Evolutionary conservation across 768 basidiomycete species (phyloP), one percentile per base, ranked within the genome.

Genomic region (Obba rivulosa): DNA sequence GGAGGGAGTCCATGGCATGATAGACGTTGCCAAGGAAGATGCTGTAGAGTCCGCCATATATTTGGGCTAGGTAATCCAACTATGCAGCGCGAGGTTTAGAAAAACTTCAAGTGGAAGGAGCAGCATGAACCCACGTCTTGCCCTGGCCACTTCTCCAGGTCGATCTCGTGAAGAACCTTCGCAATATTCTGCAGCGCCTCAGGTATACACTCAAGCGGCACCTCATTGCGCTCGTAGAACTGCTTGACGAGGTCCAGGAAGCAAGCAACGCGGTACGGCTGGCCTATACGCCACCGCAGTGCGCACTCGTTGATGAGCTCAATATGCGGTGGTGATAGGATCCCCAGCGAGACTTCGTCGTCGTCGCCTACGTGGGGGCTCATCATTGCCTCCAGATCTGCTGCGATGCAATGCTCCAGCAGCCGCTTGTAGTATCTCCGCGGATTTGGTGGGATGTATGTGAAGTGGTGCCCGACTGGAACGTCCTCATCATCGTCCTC

Each of bases 291-390:
- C 96, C 96, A 98, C 36, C 92, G 77, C 50, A 87, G 56, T 2
- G 91, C 91, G 57, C 92, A 93, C 57, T 94, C 89, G 49, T 85
- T 85, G 56, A 97, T 77, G 34, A 99, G 71, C 48, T 88, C 86
- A 36, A 91, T 73, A 62, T 97, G 91, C 10, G 77, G 63, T 1
- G 77, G 62, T 3, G 91, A 91, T 16, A 99, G 68, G 48, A 99
- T 97, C 7, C 91, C 89, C 34, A 98, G 71, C 0, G 93, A 90
- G 14, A 99, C 95, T 69, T 98, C 93, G 56, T 97, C 91, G 57
- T 91, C 87, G 56, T 92, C 91, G 40, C 92, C 86, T n/a, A 97
- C 85, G 49, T 88, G 87, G 4, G 90, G 87, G 40, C 86, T 86
- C 42, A 87, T 75, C 88, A 99, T 92, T 34, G 83, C 79, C 60